These are phyloP conservation scores for Suhomyces taliae DNA, from an alignment of 1,139 yeast genomes.

Conservation along the genomic window DNA sequence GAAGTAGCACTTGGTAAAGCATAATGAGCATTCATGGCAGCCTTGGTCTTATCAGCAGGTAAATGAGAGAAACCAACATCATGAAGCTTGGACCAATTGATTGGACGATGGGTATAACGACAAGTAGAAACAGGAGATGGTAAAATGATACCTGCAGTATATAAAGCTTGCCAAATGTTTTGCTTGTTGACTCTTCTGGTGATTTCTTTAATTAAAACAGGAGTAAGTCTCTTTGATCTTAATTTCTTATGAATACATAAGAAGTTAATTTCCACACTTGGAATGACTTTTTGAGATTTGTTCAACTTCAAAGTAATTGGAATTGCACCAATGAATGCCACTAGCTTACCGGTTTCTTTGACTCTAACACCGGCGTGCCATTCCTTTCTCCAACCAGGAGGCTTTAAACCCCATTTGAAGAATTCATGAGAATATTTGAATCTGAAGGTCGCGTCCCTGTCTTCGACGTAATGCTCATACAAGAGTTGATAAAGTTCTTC, in stretches of 20 bases:
- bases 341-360: slow-evolving; percentile 68
- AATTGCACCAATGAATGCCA: slow-evolving; percentile 90
- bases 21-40: slow-evolving; percentile 80
- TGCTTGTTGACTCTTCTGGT: slow-evolving; percentile 86
- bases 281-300: slow-evolving; percentile 44
- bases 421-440: slow-evolving; percentile 85
- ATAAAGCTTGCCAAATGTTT: slow-evolving; percentile 93
- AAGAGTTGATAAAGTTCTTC: slow-evolving; percentile 76
- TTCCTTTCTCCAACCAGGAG: slow-evolving; percentile 88
- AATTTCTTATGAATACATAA: slow-evolving; percentile 91
- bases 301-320: slow-evolving; percentile 74
- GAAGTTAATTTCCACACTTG: slow-evolving; percentile 88
- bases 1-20: slow-evolving; percentile 64
- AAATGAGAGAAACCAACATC: slow-evolving; percentile 87
- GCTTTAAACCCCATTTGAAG: slow-evolving; percentile 88
- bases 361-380: slow-evolving; percentile 97
- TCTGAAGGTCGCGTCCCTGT: slow-evolving; percentile 86
- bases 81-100: slow-evolving; percentile 85
- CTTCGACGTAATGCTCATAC: slow-evolving; percentile 92
- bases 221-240: slow-evolving; percentile 91
- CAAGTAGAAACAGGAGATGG: slow-evolving; percentile 93
- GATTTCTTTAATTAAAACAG: slow-evolving; percentile 88
- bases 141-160: slow-evolving; percentile 87
- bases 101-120: slow-evolving; percentile 90
- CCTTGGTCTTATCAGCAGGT: slow-evolving; percentile 73